A percentile compares a stretch with the other conserved stretches of the same genome.
phyloP scores from a whole-genome alignment of 2,329 filamentous ascomycete species.

The Myriosclerotinia scirpicola region DNA sequence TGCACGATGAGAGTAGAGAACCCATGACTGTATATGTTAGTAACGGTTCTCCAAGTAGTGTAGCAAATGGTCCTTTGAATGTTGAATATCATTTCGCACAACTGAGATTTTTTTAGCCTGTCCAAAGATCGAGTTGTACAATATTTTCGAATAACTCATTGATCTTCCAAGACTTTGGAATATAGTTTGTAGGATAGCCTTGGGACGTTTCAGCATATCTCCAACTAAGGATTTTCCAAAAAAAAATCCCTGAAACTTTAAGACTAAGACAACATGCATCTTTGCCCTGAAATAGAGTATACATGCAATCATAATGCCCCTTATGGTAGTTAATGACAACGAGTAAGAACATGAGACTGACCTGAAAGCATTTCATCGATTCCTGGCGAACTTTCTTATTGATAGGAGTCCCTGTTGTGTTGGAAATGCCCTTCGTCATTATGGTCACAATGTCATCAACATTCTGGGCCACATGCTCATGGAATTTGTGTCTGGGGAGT shows the following conservation, averaged over 20 bases:
- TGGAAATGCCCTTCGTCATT: conserved; percentile 45
- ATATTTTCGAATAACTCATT: not conserved
- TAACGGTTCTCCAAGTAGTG: not conserved
- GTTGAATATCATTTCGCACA: not conserved
- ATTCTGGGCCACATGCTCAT: conserved; percentile 53
- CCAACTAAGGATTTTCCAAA: not conserved
- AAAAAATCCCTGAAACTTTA: not conserved
- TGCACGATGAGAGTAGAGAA: conserved; percentile 68
- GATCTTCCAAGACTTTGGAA: not conserved
- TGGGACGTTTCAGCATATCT: conserved; percentile 9
- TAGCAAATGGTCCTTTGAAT: not conserved
- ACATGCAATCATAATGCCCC: not conserved
- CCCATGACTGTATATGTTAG: conserved; percentile 59
- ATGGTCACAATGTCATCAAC: conserved; percentile 51
- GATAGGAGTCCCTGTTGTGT: conserved; percentile 42
- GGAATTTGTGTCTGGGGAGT: conserved; percentile 45
- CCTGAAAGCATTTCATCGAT: conserved; percentile 61
- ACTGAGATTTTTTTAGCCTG: not conserved
- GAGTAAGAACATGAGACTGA: conserved; percentile 37
- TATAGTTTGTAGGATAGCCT: not conserved
- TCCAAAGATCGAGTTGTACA: not conserved
- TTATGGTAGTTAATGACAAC: not conserved
- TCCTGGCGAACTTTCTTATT: conserved; percentile 52
- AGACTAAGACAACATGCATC: not conserved
- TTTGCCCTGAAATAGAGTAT: not conserved